Evolutionary conservation across 495 filamentous ascomycete genomes (phyloP).

Genomic region (Aspergillus biplanus): DNA sequence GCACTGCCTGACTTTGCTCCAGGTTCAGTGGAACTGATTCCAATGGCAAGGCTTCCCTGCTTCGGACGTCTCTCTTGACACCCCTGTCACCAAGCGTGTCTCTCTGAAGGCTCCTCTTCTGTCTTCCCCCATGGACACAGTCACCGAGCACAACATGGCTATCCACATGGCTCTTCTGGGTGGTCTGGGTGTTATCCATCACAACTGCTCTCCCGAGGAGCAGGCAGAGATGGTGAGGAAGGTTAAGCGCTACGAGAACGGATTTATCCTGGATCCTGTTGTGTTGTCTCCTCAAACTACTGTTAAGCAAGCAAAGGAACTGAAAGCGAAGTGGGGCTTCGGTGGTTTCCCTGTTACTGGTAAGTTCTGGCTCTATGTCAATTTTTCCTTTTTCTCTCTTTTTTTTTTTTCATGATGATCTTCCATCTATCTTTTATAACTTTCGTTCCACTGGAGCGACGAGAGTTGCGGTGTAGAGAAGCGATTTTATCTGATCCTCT

Average conservation of each 20-base stretch:
- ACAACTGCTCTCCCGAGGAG: conserved; percentile 94
- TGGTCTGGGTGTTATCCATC: conserved; percentile 95
- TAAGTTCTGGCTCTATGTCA: conserved; percentile 53
- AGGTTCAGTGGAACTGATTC: conserved; percentile 57
- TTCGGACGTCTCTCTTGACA: conserved; percentile 84
- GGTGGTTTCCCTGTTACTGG: conserved; percentile 98
- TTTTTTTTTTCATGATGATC: conserved; percentile 66
- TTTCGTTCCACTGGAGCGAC: conserved; percentile 99
- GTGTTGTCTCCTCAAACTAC: conserved; percentile 87
- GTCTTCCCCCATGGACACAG: conserved; percentile 99
- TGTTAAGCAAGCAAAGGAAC: conserved; percentile 84
- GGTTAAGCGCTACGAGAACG: conserved; percentile 99
- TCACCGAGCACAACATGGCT: conserved; percentile 98
- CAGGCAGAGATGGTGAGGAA: conserved; percentile 99
- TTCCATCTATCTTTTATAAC: conserved; percentile 76
- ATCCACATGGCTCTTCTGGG: conserved; percentile 98
- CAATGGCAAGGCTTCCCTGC: conserved; percentile 74
- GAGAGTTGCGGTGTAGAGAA: conserved; percentile 82
- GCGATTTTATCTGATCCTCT: conserved; percentile 50
- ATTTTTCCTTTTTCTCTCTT: conserved; percentile 15
- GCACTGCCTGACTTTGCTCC: conserved; percentile 17
- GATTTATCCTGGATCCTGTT: conserved; percentile 96
- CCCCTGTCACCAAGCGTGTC: conserved; percentile 91
- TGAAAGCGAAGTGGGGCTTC: conserved; percentile 98
- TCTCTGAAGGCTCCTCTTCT: conserved; percentile 91